These are phyloP conservation scores for Tetracentron sinense DNA, from an alignment of 164 flowering plant species.

Conservation along the genomic window DNA sequence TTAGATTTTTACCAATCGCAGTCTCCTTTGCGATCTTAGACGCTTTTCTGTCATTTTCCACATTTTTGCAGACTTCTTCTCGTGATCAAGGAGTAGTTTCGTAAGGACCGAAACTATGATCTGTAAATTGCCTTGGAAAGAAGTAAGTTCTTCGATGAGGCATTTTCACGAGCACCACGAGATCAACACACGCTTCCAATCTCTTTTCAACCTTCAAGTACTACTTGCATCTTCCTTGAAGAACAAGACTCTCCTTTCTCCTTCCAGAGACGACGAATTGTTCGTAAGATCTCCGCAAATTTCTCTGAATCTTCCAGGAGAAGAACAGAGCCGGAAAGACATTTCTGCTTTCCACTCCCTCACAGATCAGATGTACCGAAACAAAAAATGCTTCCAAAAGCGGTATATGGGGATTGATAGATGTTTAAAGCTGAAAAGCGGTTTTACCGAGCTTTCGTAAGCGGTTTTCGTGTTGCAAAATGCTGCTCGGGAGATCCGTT, in stretches of 20 bases:
- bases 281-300: slow-evolving; percentile 10
- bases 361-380: neutral
- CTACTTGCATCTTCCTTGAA: neutral
- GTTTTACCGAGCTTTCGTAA: neutral
- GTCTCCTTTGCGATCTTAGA: slow-evolving; percentile 6
- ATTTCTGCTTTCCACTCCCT: neutral
- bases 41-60: slow-evolving; percentile 30
- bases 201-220: neutral
- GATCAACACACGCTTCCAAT: neutral
- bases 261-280: neutral
- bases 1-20: slow-evolving; percentile 3
- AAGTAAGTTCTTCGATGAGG: slow-evolving; percentile 76
- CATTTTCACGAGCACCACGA: slow-evolving; percentile 42
- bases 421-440: neutral
- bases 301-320: neutral
- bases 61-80: slow-evolving; percentile 31
- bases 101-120: slow-evolving; percentile 30
- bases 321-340: neutral
- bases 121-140: slow-evolving; percentile 73
- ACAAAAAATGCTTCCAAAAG: neutral
- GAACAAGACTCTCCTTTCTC: neutral
- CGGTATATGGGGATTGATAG: too few species aligned
- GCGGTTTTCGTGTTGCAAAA: too few species aligned
- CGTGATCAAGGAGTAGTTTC: slow-evolving; percentile 47
- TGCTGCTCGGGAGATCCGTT: neutral